Percentiles rank a stretch among this genome's conserved stretches.
Evolutionary conservation across 768 basidiomycete species (phyloP).

Genomic region (Russula compacta): DNA sequence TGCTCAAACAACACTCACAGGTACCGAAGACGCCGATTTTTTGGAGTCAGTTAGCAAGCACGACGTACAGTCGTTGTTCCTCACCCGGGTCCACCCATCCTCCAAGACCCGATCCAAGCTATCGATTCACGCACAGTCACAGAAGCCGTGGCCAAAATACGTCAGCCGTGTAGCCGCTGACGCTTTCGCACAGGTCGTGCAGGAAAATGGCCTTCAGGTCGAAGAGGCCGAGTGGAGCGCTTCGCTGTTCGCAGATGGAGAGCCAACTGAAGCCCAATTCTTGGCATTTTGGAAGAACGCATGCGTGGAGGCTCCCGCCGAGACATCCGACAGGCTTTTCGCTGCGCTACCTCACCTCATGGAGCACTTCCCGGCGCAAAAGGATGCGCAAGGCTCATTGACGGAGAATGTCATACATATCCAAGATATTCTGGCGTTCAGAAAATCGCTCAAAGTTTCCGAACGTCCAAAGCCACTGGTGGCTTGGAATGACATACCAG

Average conservation of each 20-base stretch:
- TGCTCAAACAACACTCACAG: slow-evolving; percentile 31
- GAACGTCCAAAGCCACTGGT: slow-evolving; percentile 59
- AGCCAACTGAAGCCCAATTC: slow-evolving; percentile 53
- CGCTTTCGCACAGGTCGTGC: slow-evolving; percentile 50
- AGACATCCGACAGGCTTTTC: slow-evolving; percentile 39
- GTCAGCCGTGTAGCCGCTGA: slow-evolving; percentile 56
- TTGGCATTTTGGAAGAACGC: slow-evolving; percentile 49
- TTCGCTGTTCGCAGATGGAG: slow-evolving; percentile 40
- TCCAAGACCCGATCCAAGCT: slow-evolving; percentile 69
- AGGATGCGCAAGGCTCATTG: slow-evolving; percentile 39
- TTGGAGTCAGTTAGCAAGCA: slow-evolving; percentile 60
- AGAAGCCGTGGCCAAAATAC: slow-evolving; percentile 48
- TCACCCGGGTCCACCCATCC: slow-evolving; percentile 55
- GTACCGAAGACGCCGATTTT: slow-evolving; percentile 57
- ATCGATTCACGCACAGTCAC: slow-evolving; percentile 73
- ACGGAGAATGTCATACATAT: slow-evolving; percentile 49
- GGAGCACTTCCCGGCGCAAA: slow-evolving; percentile 45
- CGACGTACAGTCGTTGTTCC: slow-evolving; percentile 67
- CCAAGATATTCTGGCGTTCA: slow-evolving; percentile 59
- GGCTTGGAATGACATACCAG: slow-evolving; percentile 65
- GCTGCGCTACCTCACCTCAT: slow-evolving; percentile 48
- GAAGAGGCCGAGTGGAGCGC: slow-evolving; percentile 45
- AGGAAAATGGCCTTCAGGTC: slow-evolving; percentile 38
- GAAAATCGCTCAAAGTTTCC: slow-evolving; percentile 43
- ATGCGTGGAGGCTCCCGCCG: slow-evolving; percentile 29